A percentile compares a stretch with the other conserved stretches of the same genome.
Conservation (phyloP, 805 yeast genomes). For the Lipomyces spencermartinsiae region DNA sequence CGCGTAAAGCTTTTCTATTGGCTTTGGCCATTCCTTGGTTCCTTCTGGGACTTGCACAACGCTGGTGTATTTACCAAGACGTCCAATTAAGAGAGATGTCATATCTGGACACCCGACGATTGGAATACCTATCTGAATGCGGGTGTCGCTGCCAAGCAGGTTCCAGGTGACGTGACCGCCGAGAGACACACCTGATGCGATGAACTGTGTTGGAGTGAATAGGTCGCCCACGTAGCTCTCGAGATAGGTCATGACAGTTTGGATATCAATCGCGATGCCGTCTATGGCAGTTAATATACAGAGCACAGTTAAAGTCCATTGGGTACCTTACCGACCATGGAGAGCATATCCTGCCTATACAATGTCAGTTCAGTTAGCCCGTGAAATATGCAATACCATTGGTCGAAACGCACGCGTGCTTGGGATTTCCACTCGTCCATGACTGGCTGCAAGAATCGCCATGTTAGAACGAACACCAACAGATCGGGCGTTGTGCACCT, state of each 20-base stretch:
- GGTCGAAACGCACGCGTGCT: conserved; percentile 50
- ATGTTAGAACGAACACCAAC: neutral
- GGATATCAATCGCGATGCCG: conserved; percentile 54
- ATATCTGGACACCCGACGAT: conserved; percentile 59
- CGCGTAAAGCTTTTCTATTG: conserved; percentile 27
- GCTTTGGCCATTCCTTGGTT: conserved; percentile 36
- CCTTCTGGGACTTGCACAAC: conserved; percentile 29
- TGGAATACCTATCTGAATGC: conserved; percentile 54
- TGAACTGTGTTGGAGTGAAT: conserved; percentile 45
- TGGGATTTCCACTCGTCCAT: conserved; percentile 57
- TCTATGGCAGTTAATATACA: conserved; percentile 6
- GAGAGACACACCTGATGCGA: conserved; percentile 58
- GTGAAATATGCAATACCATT: no score
- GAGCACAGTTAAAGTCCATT: neutral
- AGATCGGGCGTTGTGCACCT: neutral
- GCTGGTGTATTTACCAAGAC: conserved; percentile 44
- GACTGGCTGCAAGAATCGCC: conserved; percentile 45
- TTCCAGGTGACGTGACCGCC: conserved; percentile 65
- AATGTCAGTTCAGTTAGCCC: neutral
- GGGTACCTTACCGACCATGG: conserved; percentile 51
- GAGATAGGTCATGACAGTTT: conserved; percentile 53
- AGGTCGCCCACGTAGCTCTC: conserved; percentile 49
- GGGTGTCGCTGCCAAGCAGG: conserved; percentile 51
- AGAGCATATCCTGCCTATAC: conserved; percentile 53
- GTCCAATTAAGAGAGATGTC: conserved; percentile 52